Percentiles rank a stretch among this genome's conserved stretches.
Evolutionary conservation across 140 eudicot species (phyloP).

Genomic region (Senecio squalidus): DNA sequence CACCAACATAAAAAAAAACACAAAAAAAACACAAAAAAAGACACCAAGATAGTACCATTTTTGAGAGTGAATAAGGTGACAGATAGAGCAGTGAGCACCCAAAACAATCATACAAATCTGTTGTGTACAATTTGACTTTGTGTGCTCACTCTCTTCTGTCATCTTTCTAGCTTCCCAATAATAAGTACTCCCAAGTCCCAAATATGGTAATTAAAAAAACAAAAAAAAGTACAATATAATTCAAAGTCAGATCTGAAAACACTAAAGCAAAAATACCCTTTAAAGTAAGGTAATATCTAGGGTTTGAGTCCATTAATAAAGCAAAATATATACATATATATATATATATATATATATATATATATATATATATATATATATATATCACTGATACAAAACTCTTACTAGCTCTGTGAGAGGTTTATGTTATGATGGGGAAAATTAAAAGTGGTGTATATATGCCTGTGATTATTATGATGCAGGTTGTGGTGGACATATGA

Average conservation of each 20-base stretch:
- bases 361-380: slow-evolving; percentile 7
- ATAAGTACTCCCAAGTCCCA: not conserved
- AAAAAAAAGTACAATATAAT: not conserved
- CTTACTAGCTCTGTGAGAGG: too few species aligned
- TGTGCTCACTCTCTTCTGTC: slow-evolving; percentile 88
- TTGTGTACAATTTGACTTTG: slow-evolving; percentile 41
- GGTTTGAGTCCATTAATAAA: slow-evolving; percentile 9
- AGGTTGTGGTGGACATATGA: slow-evolving; percentile 7
- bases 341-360: too few species aligned
- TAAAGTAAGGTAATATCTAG: slow-evolving; percentile 22
- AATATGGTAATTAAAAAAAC: not conserved
- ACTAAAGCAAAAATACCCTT: not conserved
- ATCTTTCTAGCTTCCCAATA: slow-evolving; percentile 12
- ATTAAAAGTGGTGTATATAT: not conserved
- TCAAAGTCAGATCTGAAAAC: slow-evolving; percentile 32
- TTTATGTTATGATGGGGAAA: slow-evolving; percentile 12
- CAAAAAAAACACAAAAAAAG: not conserved
- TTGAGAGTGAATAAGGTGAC: slow-evolving; percentile 37
- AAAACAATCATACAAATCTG: slow-evolving; percentile 34
- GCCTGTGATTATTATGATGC: too few species aligned
- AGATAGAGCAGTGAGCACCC: slow-evolving; percentile 78
- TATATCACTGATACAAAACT: too few species aligned
- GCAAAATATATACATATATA: slow-evolving; percentile 1
- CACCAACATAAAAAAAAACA: slow-evolving; percentile 7
- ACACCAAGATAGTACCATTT: too few species aligned